These are phyloP conservation scores for Cyberlindnera samutprakarnensis DNA, from an alignment of 805 yeast genomes.

Conservation along the genomic window DNA sequence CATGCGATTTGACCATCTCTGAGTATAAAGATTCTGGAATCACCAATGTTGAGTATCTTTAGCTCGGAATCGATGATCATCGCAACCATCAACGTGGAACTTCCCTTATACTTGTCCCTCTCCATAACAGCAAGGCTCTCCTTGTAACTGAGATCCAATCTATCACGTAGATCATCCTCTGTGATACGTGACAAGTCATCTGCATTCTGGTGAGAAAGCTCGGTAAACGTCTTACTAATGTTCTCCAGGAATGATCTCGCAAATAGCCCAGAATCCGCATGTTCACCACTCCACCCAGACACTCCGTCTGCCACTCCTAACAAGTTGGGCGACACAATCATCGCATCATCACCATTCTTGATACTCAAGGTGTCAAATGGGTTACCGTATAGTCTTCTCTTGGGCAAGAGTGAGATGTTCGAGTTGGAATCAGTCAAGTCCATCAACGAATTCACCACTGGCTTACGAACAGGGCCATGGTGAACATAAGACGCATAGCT, in stretches of 20 bases:
- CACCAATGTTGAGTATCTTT: slow-evolving; percentile 45
- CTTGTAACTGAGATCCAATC: slow-evolving; percentile 38
- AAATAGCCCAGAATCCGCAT: slow-evolving; percentile 44
- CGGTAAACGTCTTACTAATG: slow-evolving; percentile 30
- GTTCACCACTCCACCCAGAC: slow-evolving; percentile 45
- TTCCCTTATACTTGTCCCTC: slow-evolving; percentile 37
- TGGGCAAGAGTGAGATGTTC: slow-evolving; percentile 35
- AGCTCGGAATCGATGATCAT: slow-evolving; percentile 41
- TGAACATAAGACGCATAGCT: slow-evolving; percentile 40
- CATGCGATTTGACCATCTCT: slow-evolving; percentile 36
- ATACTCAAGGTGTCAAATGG: slow-evolving; percentile 45
- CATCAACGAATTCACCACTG: slow-evolving; percentile 39
- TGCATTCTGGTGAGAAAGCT: slow-evolving; percentile 17
- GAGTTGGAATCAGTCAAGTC: slow-evolving; percentile 43
- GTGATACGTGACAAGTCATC: slow-evolving; percentile 32
- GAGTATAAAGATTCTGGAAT: slow-evolving; percentile 40
- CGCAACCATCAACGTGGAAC: slow-evolving; percentile 40
- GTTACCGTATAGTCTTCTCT: slow-evolving; percentile 44
- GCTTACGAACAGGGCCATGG: slow-evolving; percentile 32
- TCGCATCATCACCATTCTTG: slow-evolving; percentile 51
- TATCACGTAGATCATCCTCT: slow-evolving; percentile 33
- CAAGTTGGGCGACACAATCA: slow-evolving; percentile 45
- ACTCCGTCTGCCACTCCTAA: slow-evolving; percentile 53
- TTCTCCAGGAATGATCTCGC: slow-evolving; percentile 46
- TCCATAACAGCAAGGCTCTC: slow-evolving; percentile 47